A percentile compares a stretch with the other conserved stretches of the same genome.
These are phyloP conservation scores for Gilbertella persicaria DNA, from an alignment of 371 early-diverging fungal genomes.

Conservation along the genomic window DNA sequence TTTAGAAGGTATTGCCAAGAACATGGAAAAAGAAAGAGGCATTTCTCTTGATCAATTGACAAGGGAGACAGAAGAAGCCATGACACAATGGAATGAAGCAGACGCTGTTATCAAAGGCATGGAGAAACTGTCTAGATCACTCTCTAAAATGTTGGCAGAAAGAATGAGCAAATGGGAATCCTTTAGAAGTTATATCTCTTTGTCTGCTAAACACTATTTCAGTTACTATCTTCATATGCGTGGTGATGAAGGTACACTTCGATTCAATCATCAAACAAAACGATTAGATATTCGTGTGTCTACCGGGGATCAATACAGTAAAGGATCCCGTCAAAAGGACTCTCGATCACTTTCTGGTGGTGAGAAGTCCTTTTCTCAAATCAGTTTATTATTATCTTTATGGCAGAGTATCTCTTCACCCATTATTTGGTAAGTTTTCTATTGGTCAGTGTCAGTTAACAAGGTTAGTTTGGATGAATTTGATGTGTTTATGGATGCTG, in stretches of 20 bases:
- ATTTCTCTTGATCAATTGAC: conserved; percentile 60
- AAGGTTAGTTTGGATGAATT: conserved; percentile 94
- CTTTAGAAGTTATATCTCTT: conserved; percentile 74
- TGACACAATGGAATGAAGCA: conserved; percentile 60
- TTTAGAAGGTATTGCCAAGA: background rate
- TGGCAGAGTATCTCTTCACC: conserved; percentile 98
- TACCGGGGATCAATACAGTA: conserved; percentile 46
- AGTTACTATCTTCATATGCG: conserved; percentile 72
- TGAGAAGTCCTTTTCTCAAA: conserved; percentile 98
- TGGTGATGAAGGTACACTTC: conserved; percentile 87
- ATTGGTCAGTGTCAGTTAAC: background rate
- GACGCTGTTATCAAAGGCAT: conserved; percentile 54
- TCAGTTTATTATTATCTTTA: conserved; percentile 93
- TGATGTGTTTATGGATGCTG: conserved; percentile 99
- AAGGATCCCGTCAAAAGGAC: conserved; percentile 71
- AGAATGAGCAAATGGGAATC: conserved; percentile 68
- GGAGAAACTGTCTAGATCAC: conserved; percentile 32
- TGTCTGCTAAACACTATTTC: conserved; percentile 76
- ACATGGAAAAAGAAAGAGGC: conserved; percentile 4
- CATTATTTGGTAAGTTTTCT: conserved; percentile 73
- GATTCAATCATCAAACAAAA: conserved; percentile 77
- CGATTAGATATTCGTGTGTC: conserved; percentile 64
- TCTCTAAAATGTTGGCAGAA: conserved; percentile 54
- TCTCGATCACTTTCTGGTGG: conserved; percentile 96
- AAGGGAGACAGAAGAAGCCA: conserved; percentile 48